Percentiles rank a stretch among this genome's conserved stretches.
These are phyloP conservation scores for Russula vinacea DNA, from an alignment of 768 basidiomycete species.

Conservation along the genomic window DNA sequence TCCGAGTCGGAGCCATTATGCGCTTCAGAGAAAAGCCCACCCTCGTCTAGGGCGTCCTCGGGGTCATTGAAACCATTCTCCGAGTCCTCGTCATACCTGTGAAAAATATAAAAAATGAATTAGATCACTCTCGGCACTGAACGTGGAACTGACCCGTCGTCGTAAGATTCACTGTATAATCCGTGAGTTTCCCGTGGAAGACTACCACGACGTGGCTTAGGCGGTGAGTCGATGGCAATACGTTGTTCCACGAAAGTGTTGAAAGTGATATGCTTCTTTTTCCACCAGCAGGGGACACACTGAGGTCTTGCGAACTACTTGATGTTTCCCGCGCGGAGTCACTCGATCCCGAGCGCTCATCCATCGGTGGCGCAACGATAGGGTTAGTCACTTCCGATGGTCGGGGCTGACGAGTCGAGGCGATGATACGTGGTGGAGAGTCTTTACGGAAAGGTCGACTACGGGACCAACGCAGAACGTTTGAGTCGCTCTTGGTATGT, in stretches of 20 bases:
- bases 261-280: constrained; percentile 93
- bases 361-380: constrained; percentile 21
- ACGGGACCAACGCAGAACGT: constrained; percentile 54
- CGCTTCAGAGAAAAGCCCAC: constrained; percentile 32
- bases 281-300: constrained; percentile 33
- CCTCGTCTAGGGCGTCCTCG: constrained; percentile 39
- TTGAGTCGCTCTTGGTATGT: constrained; percentile 88
- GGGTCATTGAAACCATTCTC: constrained; percentile 56
- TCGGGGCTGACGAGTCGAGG: constrained; percentile 28
- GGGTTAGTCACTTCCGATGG: constrained; percentile 28
- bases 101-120: constrained; percentile 9
- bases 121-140: constrained; percentile 1
- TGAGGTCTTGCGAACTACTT: constrained; percentile 37
- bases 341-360: constrained; percentile 31
- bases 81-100: constrained; percentile 67
- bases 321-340: constrained; percentile 35
- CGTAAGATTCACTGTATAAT: constrained; percentile 40
- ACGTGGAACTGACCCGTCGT: constrained; percentile 56
- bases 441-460: constrained; percentile 51
- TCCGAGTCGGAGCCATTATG: constrained; percentile 36
- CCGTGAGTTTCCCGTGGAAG: constrained; percentile 15
- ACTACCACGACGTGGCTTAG: constrained; percentile 34
- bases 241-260: constrained; percentile 98
- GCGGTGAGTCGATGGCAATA: constrained; percentile 82
- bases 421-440: constrained; percentile 65